phyloP scores from a whole-genome alignment of 1,284 basidiomycete genomes.

The Pterulicium gracile region DNA sequence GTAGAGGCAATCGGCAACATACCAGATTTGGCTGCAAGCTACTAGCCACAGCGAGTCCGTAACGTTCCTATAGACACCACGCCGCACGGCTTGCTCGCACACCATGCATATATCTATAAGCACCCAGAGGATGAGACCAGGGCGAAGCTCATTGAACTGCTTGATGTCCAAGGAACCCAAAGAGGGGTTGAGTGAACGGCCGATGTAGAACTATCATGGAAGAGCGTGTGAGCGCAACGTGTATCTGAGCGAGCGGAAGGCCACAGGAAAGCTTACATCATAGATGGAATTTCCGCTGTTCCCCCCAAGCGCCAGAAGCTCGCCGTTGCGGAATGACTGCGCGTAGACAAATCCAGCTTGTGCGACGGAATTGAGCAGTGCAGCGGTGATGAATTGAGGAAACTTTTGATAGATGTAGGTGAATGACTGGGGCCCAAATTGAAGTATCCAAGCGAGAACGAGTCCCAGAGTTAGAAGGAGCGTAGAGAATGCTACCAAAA shows the following conservation, averaged over 20 bases:
- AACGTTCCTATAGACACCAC: conserved; percentile 49
- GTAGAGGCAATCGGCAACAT: conserved; percentile 79
- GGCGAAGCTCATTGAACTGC: conserved; percentile 92
- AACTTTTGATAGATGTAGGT: conserved; percentile 91
- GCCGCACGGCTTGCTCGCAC: conserved; percentile 81
- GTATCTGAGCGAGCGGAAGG: conserved; percentile 5
- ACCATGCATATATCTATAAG: conserved; percentile 87
- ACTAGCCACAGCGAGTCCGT: conserved; percentile 94
- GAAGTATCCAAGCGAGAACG: conserved; percentile 54
- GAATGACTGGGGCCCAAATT: conserved; percentile 71
- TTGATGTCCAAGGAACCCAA: conserved; percentile 91
- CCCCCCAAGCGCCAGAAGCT: conserved; percentile 82
- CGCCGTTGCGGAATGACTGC: conserved; percentile 56
- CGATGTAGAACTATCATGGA: conserved; percentile 81
- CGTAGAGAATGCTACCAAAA: conserved; percentile 65
- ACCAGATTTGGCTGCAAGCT: conserved; percentile 79
- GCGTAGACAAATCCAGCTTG: conserved; percentile 73
- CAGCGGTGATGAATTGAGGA: conserved; percentile 81
- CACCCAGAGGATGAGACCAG: conserved; percentile 92
- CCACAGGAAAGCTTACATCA: conserved; percentile 55
- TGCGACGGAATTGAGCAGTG: conserved; percentile 67
- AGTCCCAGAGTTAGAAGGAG: conserved; percentile 72
- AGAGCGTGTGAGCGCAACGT: conserved; percentile 1
- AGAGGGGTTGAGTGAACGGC: conserved; percentile 89
- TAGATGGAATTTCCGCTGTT: conserved; percentile 86